Percentiles rank a stretch among this genome's conserved stretches.
These are phyloP conservation scores for Pisolithus sp. DNA, from an alignment of 768 basidiomycete species.

Conservation along the genomic window DNA sequence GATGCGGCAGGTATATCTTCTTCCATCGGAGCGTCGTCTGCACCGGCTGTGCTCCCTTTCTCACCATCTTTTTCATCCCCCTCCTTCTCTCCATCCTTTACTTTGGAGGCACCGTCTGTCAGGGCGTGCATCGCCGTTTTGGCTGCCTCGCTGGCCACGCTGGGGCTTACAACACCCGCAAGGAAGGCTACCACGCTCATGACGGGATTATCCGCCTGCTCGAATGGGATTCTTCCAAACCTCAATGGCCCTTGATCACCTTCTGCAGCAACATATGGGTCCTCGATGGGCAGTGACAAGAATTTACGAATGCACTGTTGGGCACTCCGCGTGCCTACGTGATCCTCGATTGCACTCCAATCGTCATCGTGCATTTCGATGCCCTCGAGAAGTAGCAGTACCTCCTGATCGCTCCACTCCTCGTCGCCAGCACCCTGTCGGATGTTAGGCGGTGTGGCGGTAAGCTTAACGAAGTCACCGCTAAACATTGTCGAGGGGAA, in stretches of 20 bases:
- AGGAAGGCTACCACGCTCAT: slow-evolving; percentile 98
- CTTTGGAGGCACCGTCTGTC: slow-evolving; percentile 49
- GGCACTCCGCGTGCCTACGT: slow-evolving; percentile 84
- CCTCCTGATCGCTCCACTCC: slow-evolving; percentile 88
- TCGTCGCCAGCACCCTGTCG: slow-evolving; percentile 46
- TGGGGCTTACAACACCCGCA: slow-evolving; percentile 85
- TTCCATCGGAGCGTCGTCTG: slow-evolving; percentile 34
- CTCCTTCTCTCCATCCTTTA: slow-evolving; percentile 20
- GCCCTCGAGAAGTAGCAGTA: slow-evolving; percentile 84
- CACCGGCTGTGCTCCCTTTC: slow-evolving; percentile 32
- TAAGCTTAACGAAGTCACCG: slow-evolving; percentile 92
- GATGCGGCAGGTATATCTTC: slow-evolving; percentile 19
- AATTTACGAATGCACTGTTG: slow-evolving; percentile 97
- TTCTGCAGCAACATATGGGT: slow-evolving; percentile 78
- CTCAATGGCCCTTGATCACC: slow-evolving; percentile 69
- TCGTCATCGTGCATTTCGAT: slow-evolving; percentile 99
- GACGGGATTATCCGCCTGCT: slow-evolving; percentile 94
- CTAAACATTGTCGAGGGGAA: slow-evolving; percentile 96
- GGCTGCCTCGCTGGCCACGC: slow-evolving; percentile 90
- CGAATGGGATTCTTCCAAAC: slow-evolving; percentile 80
- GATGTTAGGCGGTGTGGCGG: slow-evolving; percentile 30
- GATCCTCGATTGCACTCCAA: slow-evolving; percentile 88
- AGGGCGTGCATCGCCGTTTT: slow-evolving; percentile 83
- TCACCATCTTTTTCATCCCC: slow-evolving; percentile 30
- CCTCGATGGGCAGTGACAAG: slow-evolving; percentile 94